phyloP scores from a whole-genome alignment of 768 basidiomycete species.

The Leccinum disarticulatum region DNA sequence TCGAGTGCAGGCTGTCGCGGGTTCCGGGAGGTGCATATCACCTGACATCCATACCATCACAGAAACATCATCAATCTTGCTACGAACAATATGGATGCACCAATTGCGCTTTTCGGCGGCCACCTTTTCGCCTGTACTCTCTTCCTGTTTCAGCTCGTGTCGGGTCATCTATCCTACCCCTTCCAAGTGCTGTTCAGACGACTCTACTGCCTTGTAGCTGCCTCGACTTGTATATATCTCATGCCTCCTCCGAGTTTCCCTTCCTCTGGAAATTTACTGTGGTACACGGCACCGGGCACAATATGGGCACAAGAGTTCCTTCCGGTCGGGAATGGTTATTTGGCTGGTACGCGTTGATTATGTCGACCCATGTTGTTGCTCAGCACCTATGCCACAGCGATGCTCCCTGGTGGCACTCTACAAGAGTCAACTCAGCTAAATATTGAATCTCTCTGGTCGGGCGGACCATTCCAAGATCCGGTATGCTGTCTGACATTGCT shows the following conservation, averaged over 20 bases:
- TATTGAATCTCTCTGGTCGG: constrained; percentile 76
- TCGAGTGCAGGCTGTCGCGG: not conserved
- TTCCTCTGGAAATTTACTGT: constrained; percentile 69
- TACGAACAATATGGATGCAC: constrained; percentile 23
- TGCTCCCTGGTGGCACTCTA: constrained; percentile 59
- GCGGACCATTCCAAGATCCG: constrained; percentile 67
- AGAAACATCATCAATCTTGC: not conserved
- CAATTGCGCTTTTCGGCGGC: constrained; percentile 16
- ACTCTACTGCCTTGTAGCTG: constrained; percentile 21
- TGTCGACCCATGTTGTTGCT: not conserved
- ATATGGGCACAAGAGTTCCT: constrained; percentile 62
- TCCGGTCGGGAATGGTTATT: constrained; percentile 73
- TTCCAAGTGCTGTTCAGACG: constrained; percentile 18
- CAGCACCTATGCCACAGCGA: constrained; percentile 41
- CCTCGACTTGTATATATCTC: constrained; percentile 21
- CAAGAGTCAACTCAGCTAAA: constrained; percentile 68
- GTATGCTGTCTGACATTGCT: constrained; percentile 35
- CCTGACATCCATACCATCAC: not conserved
- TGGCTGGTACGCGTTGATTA: constrained; percentile 47
- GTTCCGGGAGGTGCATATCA: not conserved
- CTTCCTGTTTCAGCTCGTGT: constrained; percentile 12
- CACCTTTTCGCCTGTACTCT: constrained; percentile 18
- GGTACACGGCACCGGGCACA: constrained; percentile 56
- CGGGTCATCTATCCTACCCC: constrained; percentile 17
- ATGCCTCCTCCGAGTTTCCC: constrained; percentile 52